Evolutionary conservation across 164 flowering plant species (phyloP).

Genomic region (Cinnamomum chago): DNA sequence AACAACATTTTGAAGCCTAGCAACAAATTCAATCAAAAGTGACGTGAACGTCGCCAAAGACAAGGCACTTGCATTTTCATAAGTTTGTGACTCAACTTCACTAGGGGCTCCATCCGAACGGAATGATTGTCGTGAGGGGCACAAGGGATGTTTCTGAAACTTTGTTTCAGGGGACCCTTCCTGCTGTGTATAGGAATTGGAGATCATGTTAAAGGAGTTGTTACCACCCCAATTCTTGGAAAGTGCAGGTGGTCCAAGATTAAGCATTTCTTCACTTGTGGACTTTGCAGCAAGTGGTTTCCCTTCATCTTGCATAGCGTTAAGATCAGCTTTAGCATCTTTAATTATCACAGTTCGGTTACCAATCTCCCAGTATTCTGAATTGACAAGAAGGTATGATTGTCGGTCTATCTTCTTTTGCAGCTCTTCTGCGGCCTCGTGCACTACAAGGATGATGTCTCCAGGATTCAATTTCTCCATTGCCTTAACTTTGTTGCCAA

Average conservation of each 20-base stretch:
- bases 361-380: slow-evolving; percentile 64
- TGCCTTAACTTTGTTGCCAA: slow-evolving; percentile 64
- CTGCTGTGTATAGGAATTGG: slow-evolving; percentile 17
- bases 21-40: slow-evolving; percentile 86
- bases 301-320: slow-evolving; percentile 20
- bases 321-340: slow-evolving; percentile 20
- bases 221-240: slow-evolving; percentile 26
- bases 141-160: slow-evolving; percentile 37
- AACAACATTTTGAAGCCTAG: slow-evolving; percentile 86
- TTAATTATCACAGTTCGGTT: slow-evolving; percentile 27
- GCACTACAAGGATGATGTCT: slow-evolving; percentile 58
- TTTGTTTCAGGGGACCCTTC: slow-evolving; percentile 35
- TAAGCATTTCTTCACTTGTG: slow-evolving; percentile 54
- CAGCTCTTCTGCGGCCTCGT: slow-evolving; percentile 76
- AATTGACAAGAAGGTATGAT: slow-evolving; percentile 70
- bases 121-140: slow-evolving; percentile 52
- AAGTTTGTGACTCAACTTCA: slow-evolving; percentile 55
- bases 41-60: slow-evolving; percentile 84
- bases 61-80: slow-evolving; percentile 83
- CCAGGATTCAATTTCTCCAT: slow-evolving; percentile 60
- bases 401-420: slow-evolving; percentile 74
- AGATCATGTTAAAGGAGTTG: slow-evolving; percentile 13
- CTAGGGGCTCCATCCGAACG: slow-evolving; percentile 17
- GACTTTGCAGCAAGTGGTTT: slow-evolving; percentile 33
- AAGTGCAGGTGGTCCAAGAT: slow-evolving; percentile 31